Base-by-base conservation (phyloP, 345 rosid species). In the Populus alba region DNA sequence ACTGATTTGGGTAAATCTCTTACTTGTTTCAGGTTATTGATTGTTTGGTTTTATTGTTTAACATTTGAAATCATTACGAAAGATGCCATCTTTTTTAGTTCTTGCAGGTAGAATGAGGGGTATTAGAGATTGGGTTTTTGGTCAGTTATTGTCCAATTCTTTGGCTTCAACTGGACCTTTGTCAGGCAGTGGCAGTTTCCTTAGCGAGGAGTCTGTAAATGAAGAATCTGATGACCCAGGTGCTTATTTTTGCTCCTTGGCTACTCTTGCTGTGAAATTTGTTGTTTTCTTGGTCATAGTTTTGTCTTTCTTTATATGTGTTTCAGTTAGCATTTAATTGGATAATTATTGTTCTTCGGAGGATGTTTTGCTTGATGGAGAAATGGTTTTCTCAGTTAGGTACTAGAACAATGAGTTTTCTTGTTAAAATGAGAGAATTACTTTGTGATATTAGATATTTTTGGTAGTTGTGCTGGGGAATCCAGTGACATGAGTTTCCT, bases 41-140 rank as follows among this genome's bases (percentile, higher is more conserved):
- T 57, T 23, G 25, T n/a, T 57, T 57, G 23, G 63, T n/a, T 57
- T 53, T 57, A 10, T 57, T 57, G 63, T 57, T 57, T n/a, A 57
- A 57, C 25, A 57, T 25, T n/a, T n/a, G 63, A 57, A 57, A 8
- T 57, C n/a, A 23, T 8, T 12, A 13, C 31, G 43, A 16, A 29
- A 29, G 45, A 45, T 66, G 15, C 62, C 31, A 17, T 45, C 39
- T 31, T 33, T n/a, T n/a, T 37, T 25, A 68, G 61, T 65, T 53
- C 31, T 55, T 78, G 73, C 78, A 81, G 87, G 71, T 23, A 31
- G 25, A 51, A 95, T 95, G 98, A 93, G 91, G 87, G 88, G 96
- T 62, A 73, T 93, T 82, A 88, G 88, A 82, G 98, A 95, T 67
- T 93, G 97, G 94, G 89, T 85, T 77, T 88, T 90, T 37, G 79